A percentile compares a stretch with the other conserved stretches of the same genome.
Evolutionary conservation across 1,139 yeast species (phyloP).

Genomic region (Suhomyces wounanorum): DNA sequence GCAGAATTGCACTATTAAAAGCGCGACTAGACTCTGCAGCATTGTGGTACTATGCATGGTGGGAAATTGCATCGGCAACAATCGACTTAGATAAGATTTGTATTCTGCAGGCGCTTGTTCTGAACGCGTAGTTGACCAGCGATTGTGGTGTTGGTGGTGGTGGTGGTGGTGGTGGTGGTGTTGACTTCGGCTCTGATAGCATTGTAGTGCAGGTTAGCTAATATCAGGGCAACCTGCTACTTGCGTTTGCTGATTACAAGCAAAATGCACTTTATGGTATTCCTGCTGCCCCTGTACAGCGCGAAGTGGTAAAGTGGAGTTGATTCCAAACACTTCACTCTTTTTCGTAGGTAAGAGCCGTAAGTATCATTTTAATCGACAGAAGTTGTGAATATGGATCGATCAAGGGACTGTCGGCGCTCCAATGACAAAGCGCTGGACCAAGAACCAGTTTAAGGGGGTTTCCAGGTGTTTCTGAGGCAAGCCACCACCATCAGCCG

Average conservation of each 20-base stretch:
- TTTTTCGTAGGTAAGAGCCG: not conserved
- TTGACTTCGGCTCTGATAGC: no score
- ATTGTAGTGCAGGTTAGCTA: no score
- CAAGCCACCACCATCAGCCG: not conserved
- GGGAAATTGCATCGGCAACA: not conserved
- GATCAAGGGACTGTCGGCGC: no score
- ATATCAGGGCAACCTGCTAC: no score
- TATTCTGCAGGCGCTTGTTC: not conserved
- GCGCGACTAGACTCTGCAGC: not conserved
- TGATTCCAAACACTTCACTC: not conserved
- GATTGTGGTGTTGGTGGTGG: no score
- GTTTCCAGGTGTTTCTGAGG: no score
- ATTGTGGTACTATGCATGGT: not conserved
- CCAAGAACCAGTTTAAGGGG: no score
- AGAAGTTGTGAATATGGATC: not conserved
- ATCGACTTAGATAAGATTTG: not conserved
- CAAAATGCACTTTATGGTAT: not conserved
- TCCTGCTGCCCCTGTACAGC: not conserved
- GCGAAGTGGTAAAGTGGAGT: not conserved
- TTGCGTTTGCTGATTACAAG: no score
- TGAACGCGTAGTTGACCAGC: not conserved
- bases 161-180: no score
- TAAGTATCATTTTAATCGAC: not conserved
- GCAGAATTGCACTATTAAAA: not conserved
- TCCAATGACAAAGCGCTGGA: no score